A percentile compares a stretch with the other conserved stretches of the same genome.
These are phyloP conservation scores for Otatea glauca DNA, from an alignment of 176 grass and related monocot species.

Conservation along the genomic window DNA sequence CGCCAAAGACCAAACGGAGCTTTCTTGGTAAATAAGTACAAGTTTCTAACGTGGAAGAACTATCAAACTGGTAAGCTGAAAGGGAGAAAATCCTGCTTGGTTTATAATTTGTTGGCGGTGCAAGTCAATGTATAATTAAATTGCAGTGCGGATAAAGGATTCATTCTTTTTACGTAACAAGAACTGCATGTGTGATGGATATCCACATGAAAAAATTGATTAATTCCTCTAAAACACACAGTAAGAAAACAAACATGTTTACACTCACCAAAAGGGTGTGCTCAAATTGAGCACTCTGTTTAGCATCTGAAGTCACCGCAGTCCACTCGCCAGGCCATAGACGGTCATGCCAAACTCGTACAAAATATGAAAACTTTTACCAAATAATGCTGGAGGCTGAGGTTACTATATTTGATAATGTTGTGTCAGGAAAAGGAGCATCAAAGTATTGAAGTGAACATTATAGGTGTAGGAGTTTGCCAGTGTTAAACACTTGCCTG, in stretches of 20 bases:
- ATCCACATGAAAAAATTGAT: background rate
- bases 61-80: background rate
- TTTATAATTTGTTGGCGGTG: background rate
- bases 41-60: background rate
- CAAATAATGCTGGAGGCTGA: slow-evolving; percentile 15
- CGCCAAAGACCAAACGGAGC: background rate
- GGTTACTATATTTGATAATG: background rate
- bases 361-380: slow-evolving; percentile 40
- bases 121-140: background rate
- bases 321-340: slow-evolving; percentile 98
- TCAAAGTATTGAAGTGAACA: background rate
- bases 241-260: slow-evolving; percentile 4
- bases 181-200: background rate
- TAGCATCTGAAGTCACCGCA: slow-evolving; percentile 87
- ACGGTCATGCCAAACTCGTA: slow-evolving; percentile 85
- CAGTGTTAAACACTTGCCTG: slow-evolving; percentile 56
- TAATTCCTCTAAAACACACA: background rate
- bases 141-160: background rate
- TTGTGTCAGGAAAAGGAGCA: background rate
- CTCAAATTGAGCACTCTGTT: slow-evolving; percentile 97
- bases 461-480: slow-evolving; percentile 29
- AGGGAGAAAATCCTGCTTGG: background rate
- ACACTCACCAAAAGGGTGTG: slow-evolving; percentile 94
- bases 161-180: background rate
- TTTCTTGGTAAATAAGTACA: background rate